Evolutionary conservation across 768 basidiomycete genomes (phyloP), one percentile per base, ranked within the genome.

Genomic region (Amanita pallidorosea): DNA sequence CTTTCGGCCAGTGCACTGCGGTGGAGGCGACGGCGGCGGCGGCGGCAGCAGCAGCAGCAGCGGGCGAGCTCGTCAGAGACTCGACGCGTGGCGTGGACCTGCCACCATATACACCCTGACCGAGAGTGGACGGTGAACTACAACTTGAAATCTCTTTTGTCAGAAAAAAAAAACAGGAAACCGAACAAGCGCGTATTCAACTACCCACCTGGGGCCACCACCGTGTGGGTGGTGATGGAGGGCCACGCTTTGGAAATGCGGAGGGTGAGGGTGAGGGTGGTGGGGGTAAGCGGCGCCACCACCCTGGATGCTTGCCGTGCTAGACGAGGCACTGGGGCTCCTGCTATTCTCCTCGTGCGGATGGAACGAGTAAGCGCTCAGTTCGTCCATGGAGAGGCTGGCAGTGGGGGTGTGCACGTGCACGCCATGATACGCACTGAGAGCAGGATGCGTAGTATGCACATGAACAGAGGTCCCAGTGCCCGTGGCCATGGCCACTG

Each of bases 261-360:
- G 7, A 41, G 31, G 27, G 7, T 41, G 48, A 4, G 20, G n/a
- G 17, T 33, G 27, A 6, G 41, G 47, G 13, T 33, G 29, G 17
- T 44, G 50, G 9, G 7, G 31, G 31, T 37, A 18, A 1, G 12
- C 3, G 29, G 25, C 25, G 7, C 5, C 7, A 36, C 12, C 35
- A 13, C 49, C 49, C 15, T 51, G 49, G 12, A 45, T 43, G 22
- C 50, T 45, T n/a, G n/a, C n/a, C 12, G 50, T 17, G 43, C 33
- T 51, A 4, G 50, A 51, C 1, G 50, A 51, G 7, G 50, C 45
- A 35, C 50, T 51, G 8, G 50, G 50, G 18, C 50, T 51, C 43
- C 50, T 29, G 9, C 9, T 51, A 44, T 37, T 45, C 13, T 51
- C 50, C 3, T 45, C 50, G 33, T 45, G 45, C 7, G 20, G n/a